Evolutionary conservation across 1,284 basidiomycete genomes (phyloP).

Genomic region (Pseudozyma sp.): DNA sequence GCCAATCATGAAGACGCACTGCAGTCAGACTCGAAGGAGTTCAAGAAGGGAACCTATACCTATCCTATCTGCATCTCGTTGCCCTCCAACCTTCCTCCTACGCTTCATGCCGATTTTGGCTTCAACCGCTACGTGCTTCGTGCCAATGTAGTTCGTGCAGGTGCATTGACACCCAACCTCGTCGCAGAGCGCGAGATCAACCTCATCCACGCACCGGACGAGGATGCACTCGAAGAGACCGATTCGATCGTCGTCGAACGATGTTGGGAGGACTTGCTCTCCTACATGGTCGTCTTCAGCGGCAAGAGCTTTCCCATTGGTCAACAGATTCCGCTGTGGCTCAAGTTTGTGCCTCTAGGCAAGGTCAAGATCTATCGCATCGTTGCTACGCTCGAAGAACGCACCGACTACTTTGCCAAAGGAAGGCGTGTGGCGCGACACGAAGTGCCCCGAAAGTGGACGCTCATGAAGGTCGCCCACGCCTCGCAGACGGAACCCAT

Average conservation of each 20-base stretch:
- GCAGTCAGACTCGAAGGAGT: slow-evolving; percentile 82
- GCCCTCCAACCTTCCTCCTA: slow-evolving; percentile 83
- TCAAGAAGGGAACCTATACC: slow-evolving; percentile 89
- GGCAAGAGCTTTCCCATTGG: slow-evolving; percentile 78
- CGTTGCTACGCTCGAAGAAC: slow-evolving; percentile 79
- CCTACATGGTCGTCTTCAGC: slow-evolving; percentile 81
- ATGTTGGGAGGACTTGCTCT: slow-evolving; percentile 90
- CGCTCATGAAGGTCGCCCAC: slow-evolving; percentile 76
- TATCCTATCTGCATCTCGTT: slow-evolving; percentile 93
- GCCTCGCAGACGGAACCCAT: slow-evolving; percentile 74
- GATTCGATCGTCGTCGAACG: slow-evolving; percentile 87
- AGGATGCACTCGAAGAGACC: slow-evolving; percentile 75
- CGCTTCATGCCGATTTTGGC: slow-evolving; percentile 82
- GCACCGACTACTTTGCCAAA: slow-evolving; percentile 73
- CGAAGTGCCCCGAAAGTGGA: slow-evolving; percentile 77
- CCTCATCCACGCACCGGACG: slow-evolving; percentile 78
- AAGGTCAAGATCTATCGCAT: slow-evolving; percentile 87
- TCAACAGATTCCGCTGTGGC: slow-evolving; percentile 81
- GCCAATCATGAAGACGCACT: slow-evolving; percentile 10
- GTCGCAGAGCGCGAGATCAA: slow-evolving; percentile 79
- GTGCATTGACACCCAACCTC: slow-evolving; percentile 82
- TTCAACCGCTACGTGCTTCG: slow-evolving; percentile 83
- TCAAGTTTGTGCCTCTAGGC: slow-evolving; percentile 83
- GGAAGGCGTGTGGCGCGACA: slow-evolving; percentile 77
- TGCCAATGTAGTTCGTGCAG: slow-evolving; percentile 84